Evolutionary conservation across 192 early-diverging fungal genomes (phyloP).

Genomic region (Phycomyces blakesleeanus): DNA sequence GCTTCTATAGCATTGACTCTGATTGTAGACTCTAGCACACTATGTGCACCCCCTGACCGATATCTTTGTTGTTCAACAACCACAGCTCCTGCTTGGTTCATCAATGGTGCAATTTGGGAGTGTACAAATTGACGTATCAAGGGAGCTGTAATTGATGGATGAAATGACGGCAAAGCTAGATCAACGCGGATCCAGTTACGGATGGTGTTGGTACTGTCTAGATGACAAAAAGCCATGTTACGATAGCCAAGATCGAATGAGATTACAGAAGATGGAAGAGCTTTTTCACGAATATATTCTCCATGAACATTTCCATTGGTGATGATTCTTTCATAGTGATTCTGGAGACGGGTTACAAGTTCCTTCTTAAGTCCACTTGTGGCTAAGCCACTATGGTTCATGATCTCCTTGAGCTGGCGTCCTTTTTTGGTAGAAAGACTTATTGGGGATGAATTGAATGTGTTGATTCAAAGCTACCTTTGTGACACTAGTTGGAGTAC

Average conservation of each 20-base stretch:
- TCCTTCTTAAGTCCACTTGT: conserved; percentile 13
- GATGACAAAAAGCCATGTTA: conserved; percentile 46
- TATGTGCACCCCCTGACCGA: conserved; percentile 28
- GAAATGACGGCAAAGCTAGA: conserved; percentile 19
- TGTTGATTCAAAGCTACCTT: not conserved
- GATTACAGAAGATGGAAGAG: conserved; percentile 30
- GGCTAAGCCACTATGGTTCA: conserved; percentile 6
- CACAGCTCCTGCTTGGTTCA: conserved; percentile 12
- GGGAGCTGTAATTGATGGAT: conserved; percentile 13
- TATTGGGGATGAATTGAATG: not conserved
- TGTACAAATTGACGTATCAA: conserved; percentile 14
- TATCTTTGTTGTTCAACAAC: conserved; percentile 44
- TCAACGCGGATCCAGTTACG: conserved; percentile 40
- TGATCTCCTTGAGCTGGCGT: conserved; percentile 7
- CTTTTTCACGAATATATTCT: not conserved
- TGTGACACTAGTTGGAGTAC: not conserved
- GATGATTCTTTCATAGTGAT: not conserved
- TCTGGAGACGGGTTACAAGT: conserved; percentile 6
- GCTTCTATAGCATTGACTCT: conserved; percentile 42
- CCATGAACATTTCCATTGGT: not conserved
- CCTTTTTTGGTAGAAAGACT: conserved; percentile 14
- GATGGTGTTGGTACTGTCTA: conserved; percentile 31
- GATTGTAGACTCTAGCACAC: conserved; percentile 37
- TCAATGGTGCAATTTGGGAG: conserved; percentile 10
- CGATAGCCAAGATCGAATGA: conserved; percentile 52